These are phyloP conservation scores for Phytophthora pinifolia DNA, from an alignment of 352 stramenopile genomes.

Conservation along the genomic window DNA sequence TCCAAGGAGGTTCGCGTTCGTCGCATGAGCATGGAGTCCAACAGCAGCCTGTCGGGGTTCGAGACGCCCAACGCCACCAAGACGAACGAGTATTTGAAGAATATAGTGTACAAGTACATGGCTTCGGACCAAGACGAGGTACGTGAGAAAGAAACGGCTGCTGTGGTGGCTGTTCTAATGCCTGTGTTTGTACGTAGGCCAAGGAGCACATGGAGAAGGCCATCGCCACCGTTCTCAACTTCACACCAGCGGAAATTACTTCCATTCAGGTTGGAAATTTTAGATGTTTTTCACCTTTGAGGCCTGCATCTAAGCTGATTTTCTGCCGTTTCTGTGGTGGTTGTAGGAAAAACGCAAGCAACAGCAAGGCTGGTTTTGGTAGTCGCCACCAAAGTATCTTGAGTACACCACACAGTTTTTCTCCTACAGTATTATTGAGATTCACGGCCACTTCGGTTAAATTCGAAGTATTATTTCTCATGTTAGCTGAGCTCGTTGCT, in stretches of 20 bases:
- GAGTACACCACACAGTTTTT: conserved; percentile 9
- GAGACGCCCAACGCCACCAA: conserved; percentile 79
- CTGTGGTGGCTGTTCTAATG: conserved; percentile 1
- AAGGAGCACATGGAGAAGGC: conserved; percentile 91
- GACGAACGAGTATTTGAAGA: conserved; percentile 90
- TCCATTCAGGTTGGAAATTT: conserved; percentile 45
- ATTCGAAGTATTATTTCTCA: conserved; percentile 3
- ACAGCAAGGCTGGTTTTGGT: conserved; percentile 72
- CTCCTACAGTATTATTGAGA: no score
- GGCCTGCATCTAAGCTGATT: neutral
- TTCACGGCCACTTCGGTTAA: neutral
- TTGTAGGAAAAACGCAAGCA: conserved; percentile 58
- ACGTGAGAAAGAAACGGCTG: neutral
- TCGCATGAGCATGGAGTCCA: conserved; percentile 81
- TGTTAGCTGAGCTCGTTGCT: conserved; percentile 33
- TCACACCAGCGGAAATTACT: conserved; percentile 64
- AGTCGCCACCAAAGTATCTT: conserved; percentile 20
- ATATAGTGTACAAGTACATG: conserved; percentile 93
- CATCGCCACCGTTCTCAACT: conserved; percentile 87
- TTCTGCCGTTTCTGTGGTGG: neutral
- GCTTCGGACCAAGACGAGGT: conserved; percentile 81
- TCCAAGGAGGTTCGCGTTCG: conserved; percentile 45
- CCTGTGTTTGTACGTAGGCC: conserved; percentile 30
- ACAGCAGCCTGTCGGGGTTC: conserved; percentile 76
- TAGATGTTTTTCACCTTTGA: neutral